Evolutionary conservation across 345 rosid genomes (phyloP), one percentile per base, ranked within the genome.

Genomic region (Schrenkiella parvula): DNA sequence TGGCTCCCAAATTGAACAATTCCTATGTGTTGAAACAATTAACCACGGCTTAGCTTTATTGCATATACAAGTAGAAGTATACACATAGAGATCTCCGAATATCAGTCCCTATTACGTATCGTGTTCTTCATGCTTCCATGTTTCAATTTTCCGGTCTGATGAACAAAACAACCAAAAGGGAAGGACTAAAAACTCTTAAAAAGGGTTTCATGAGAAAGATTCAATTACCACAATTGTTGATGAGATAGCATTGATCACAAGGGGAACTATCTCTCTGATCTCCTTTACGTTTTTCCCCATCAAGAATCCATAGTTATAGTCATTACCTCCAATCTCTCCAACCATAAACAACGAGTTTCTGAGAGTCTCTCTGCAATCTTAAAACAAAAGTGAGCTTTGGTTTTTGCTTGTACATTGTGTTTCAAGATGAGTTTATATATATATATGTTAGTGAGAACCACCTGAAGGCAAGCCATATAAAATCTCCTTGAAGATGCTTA

Each of bases 281-380:
- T 26, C 72, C 46, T 71, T 47, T 4, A 13, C 1, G 42, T 22
- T 54, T 51, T 32, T 63, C 8, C 79, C 63, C 18, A 2, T 1
- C 4, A 54, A 17, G 48, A 83, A 52, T 4, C 58, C 56, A 29
- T 74, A 13, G 14, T 74, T 73, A 56, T 76, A 81, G 37, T 83
- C 83, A 7, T 83, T 83, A 10, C 87, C 84, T 31, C 87, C 87
- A n/a, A 83, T 81, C 66, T 79, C 83, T 64, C 87, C 84, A 69
- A 81, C 31, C 0, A 80, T 58, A 69, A 84, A 31, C 71, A 84
- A 43, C 1, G 85, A 75, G 17, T 34, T 72, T 4, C 41, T 4
- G 0, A 84, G 55, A 13, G 71, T 52, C 17, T 79, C 17, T 79
- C 41, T 54, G 59, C 79, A 75, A 15, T 75, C 87, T 79, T 6